A percentile compares a stretch with the other conserved stretches of the same genome.
Conservation (phyloP, 116 monocot species). For the Posidonia oceanica region DNA sequence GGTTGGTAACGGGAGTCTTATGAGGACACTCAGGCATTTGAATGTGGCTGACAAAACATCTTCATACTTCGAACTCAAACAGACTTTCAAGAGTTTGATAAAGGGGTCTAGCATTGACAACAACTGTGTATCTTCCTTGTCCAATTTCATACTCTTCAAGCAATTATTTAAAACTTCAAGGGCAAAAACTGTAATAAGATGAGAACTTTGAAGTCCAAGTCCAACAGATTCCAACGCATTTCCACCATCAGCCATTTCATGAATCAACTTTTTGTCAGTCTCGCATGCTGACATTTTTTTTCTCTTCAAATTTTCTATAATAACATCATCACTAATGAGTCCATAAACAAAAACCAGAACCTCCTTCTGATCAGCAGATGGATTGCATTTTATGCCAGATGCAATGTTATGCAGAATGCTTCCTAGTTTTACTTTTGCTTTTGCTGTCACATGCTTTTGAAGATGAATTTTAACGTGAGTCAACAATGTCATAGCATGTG, state of each 20-base stretch:
- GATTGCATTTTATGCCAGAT: slow-evolving; percentile 63
- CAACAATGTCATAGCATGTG: slow-evolving; percentile 57
- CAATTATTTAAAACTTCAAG: slow-evolving; percentile 63
- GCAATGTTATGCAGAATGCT: slow-evolving; percentile 66
- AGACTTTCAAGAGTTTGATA: slow-evolving; percentile 41
- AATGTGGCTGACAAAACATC: slow-evolving; percentile 57
- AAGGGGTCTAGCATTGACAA: slow-evolving; percentile 86
- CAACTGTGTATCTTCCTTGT: slow-evolving; percentile 43
- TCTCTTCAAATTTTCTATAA: slow-evolving; percentile 3
- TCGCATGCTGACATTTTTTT: slow-evolving; percentile 8
- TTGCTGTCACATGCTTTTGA: slow-evolving; percentile 45
- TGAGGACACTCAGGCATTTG: slow-evolving; percentile 52
- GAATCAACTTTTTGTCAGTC: slow-evolving; percentile 3
- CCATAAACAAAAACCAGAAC: slow-evolving; percentile 79
- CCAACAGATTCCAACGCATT: background rate
- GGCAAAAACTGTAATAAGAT: slow-evolving; percentile 69
- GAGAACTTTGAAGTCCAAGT: slow-evolving; percentile 24
- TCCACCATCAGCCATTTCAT: slow-evolving; percentile 8
- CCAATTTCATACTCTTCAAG: slow-evolving; percentile 69
- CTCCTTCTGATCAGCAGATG: slow-evolving; percentile 43
- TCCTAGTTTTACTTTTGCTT: slow-evolving; percentile 50
- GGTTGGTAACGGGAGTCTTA: slow-evolving; percentile 65
- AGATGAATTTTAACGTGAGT: slow-evolving; percentile 39
- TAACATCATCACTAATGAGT: slow-evolving; percentile 57
- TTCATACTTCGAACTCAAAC: slow-evolving; percentile 71